Conservation (phyloP, 768 basidiomycete species). For the Tulasnella sp. region DNA sequence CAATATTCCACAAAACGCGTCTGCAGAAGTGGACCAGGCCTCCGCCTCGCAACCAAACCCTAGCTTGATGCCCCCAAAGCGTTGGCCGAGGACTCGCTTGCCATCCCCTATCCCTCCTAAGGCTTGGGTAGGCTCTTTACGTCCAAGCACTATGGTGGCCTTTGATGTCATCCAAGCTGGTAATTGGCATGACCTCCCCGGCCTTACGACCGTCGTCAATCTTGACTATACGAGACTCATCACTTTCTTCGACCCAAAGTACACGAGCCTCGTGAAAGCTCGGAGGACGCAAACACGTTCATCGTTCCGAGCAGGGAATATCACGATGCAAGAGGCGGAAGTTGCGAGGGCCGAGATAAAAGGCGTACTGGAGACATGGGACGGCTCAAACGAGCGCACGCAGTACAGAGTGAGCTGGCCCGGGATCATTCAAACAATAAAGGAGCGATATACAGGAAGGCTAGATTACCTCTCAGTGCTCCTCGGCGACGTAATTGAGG, state of each 20-base stretch:
- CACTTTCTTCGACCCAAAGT: conserved; percentile 8
- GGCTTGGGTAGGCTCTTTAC: conserved; percentile 9
- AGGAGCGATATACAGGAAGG: neutral
- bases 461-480: neutral
- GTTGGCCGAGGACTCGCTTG: no score
- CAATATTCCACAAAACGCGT: no score
- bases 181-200: conserved; percentile 10
- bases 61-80: neutral
- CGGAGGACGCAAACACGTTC: neutral
- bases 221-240: conserved; percentile 8
- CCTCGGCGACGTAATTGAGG: neutral
- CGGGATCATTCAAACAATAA: neutral
- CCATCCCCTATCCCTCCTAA: neutral
- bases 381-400: no score
- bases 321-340: neutral
- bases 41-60: neutral
- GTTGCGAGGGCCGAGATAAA: neutral
- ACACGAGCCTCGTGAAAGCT: conserved; percentile 9
- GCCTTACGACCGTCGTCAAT: neutral
- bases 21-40: no score
- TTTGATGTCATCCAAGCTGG: conserved; percentile 1
- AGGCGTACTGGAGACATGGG: neutral
- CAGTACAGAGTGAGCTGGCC: neutral
- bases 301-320: conserved; percentile 3
- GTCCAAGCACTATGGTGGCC: neutral